Evolutionary conservation across 108 stramenopile species (phyloP).

Genomic region (Schizochytrium sp.): DNA sequence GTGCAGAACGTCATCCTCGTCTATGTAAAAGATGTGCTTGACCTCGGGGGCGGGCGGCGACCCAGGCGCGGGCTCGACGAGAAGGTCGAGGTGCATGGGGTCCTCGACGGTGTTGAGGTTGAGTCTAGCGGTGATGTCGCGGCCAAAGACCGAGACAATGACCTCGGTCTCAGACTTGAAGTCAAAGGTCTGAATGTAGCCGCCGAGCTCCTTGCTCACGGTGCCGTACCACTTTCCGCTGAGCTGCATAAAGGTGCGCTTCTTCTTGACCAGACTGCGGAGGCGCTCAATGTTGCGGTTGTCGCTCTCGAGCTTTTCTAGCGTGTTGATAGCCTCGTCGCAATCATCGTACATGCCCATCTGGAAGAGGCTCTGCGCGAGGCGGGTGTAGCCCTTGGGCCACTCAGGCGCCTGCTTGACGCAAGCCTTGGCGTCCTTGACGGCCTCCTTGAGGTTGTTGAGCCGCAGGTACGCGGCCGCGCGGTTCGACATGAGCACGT

Average conservation of each 20-base stretch:
- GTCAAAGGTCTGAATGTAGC: slow-evolving; percentile 10
- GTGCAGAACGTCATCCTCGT: neutral
- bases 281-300: slow-evolving; percentile 12
- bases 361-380: neutral
- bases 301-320: neutral
- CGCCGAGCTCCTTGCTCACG: neutral
- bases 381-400: slow-evolving; percentile 79
- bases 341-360: neutral
- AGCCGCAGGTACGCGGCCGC: slow-evolving; percentile 86
- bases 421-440: slow-evolving; percentile 87
- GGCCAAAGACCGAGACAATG: neutral
- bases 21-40: slow-evolving; percentile 12
- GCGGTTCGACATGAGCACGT: slow-evolving; percentile 88
- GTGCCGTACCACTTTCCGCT: slow-evolving; percentile 2
- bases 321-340: slow-evolving; percentile 13
- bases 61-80: neutral
- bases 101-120: neutral
- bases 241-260: neutral
- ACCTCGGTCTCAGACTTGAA: neutral
- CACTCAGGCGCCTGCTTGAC: slow-evolving; percentile 73
- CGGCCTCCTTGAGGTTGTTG: slow-evolving; percentile 78
- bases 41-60: neutral
- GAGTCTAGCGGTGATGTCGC: neutral
- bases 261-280: slow-evolving; percentile 11
- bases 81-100: neutral